phyloP scores from a whole-genome alignment of 2,329 filamentous ascomycete genomes.

The Purpureocillium lavendulum region DNA sequence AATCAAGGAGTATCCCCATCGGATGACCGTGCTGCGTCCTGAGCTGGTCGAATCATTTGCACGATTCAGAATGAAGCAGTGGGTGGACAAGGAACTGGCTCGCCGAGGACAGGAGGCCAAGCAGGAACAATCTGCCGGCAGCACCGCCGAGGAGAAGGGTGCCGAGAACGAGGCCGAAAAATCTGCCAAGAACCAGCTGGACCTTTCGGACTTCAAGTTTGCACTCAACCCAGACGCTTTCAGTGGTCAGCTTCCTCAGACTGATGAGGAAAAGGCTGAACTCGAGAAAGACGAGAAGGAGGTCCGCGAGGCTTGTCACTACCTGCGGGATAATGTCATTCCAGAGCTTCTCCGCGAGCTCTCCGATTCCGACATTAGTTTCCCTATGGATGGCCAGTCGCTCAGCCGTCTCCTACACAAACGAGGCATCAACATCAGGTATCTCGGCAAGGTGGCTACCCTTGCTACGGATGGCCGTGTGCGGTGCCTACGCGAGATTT shows the following conservation, averaged over 20 bases:
- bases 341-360: constrained; percentile 83
- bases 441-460: constrained; percentile 76
- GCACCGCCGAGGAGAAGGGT: constrained; percentile 25
- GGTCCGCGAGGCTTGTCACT: constrained; percentile 75
- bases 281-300: constrained; percentile 79
- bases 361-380: constrained; percentile 86
- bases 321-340: constrained; percentile 68
- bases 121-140: constrained; percentile 20
- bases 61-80: constrained; percentile 80
- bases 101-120: constrained; percentile 38
- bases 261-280: constrained; percentile 79
- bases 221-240: constrained; percentile 92
- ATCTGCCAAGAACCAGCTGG: constrained; percentile 52
- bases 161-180: constrained; percentile 27
- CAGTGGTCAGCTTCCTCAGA: constrained; percentile 85
- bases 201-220: constrained; percentile 81
- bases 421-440: constrained; percentile 93
- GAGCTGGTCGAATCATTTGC: constrained; percentile 85
- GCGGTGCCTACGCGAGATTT: constrained; percentile 66
- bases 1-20: constrained; percentile 69
- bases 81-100: constrained; percentile 71
- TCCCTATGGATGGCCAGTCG: constrained; percentile 97
- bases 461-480: constrained; percentile 65
- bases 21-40: constrained; percentile 87
- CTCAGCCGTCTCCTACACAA: constrained; percentile 86